Evolutionary conservation across 2,329 filamentous ascomycete genomes (phyloP).

Genomic region (Colletotrichum camelliae): DNA sequence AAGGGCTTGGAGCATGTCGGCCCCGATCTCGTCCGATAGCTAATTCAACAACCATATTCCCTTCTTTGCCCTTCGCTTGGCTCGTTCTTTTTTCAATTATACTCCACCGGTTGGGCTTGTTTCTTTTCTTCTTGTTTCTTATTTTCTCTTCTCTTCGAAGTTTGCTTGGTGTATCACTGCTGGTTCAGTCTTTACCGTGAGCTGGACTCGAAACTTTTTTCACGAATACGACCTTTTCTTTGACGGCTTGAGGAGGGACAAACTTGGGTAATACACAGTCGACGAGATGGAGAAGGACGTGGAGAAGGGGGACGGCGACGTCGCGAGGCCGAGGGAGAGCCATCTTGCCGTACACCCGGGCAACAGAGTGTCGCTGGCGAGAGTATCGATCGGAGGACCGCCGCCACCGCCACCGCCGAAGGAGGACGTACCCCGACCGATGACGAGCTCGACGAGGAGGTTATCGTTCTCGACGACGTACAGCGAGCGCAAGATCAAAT

Average conservation of each 20-base stretch:
- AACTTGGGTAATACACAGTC: not conserved
- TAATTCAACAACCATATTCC: not conserved
- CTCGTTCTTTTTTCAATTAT: not conserved
- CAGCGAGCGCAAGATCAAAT: slow-evolving; percentile 47
- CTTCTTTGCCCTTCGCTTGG: not conserved
- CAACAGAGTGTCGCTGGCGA: not conserved
- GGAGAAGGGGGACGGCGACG: not conserved
- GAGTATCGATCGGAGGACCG: not conserved
- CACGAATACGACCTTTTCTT: not conserved
- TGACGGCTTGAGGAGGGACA: not conserved
- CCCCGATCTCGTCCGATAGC: not conserved
- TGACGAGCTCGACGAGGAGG: slow-evolving; percentile 38
- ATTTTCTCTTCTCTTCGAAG: not conserved
- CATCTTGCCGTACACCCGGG: not conserved
- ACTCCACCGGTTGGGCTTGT: not conserved
- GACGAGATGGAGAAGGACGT: slow-evolving; percentile 10
- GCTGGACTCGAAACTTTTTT: not conserved
- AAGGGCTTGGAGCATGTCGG: not conserved
- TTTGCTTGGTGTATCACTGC: not conserved
- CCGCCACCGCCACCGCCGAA: slow-evolving; percentile 9
- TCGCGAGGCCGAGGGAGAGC: not conserved
- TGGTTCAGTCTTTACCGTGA: slow-evolving; percentile 12
- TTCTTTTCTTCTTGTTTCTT: not conserved
- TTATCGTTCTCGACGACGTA: slow-evolving; percentile 38
- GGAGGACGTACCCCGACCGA: slow-evolving; percentile 23